A percentile compares a stretch with the other conserved stretches of the same genome.
phyloP scores from a whole-genome alignment of 2,329 filamentous ascomycete genomes.

The Herpotrichia juniperi region DNA sequence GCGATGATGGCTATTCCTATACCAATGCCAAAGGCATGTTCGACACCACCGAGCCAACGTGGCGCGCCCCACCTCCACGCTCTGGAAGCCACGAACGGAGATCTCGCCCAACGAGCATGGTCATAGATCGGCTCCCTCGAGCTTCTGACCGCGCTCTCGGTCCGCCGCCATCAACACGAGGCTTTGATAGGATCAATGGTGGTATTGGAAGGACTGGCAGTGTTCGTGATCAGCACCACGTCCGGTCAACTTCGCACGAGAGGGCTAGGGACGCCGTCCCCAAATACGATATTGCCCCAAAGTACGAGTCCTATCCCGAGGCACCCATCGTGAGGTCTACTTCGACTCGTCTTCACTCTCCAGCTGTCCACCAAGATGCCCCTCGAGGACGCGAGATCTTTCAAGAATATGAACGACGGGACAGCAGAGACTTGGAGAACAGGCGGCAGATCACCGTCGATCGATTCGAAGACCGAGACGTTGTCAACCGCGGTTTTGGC shows the following conservation, averaged over 20 bases:
- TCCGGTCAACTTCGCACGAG: conserved; percentile 39
- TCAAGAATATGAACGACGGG: conserved; percentile 51
- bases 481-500: conserved; percentile 55
- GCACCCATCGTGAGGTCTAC: conserved; percentile 32
- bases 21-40: conserved; percentile 59
- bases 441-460: conserved; percentile 41
- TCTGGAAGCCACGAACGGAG: conserved; percentile 54
- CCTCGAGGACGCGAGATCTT: conserved; percentile 49
- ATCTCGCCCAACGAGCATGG: conserved; percentile 52
- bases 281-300: too few relatives aligned
- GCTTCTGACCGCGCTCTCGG: conserved; percentile 44
- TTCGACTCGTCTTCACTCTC: conserved; percentile 49
- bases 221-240: conserved; percentile 23
- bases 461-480: conserved; percentile 50
- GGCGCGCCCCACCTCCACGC: conserved; percentile 53
- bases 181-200: conserved; percentile 70
- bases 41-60: conserved; percentile 56
- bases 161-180: conserved; percentile 72
- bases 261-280: conserved; percentile 38
- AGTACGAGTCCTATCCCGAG: conserved; percentile 49
- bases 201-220: conserved; percentile 24
- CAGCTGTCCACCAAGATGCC: conserved; percentile 56
- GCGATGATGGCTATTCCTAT: conserved; percentile 55
- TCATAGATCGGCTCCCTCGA: conserved; percentile 45
- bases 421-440: conserved; percentile 44